Percentiles rank a stretch among this genome's conserved stretches.
Conservation (phyloP, 306 rosid species). For the Glycine tomentella region DNA sequence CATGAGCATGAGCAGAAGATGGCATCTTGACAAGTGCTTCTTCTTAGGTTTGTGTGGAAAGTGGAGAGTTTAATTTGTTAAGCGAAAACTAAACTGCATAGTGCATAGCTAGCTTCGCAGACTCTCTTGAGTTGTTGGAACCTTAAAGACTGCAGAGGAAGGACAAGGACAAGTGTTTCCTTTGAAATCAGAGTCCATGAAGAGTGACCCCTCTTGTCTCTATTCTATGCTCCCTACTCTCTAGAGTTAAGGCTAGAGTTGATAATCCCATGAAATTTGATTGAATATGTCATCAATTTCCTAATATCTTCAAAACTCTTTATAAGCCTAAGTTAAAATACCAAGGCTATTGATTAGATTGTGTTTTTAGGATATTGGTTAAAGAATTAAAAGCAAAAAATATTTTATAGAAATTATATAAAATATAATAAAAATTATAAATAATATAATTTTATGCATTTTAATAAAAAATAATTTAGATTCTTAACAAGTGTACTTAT, state of each 20-base stretch:
- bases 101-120: constrained; percentile 19
- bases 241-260: constrained; percentile 3
- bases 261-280: not conserved
- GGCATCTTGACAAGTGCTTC: constrained; percentile 55
- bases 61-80: constrained; percentile 26
- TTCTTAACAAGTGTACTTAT: too few relatives aligned
- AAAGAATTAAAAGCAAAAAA: too few relatives aligned
- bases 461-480: too few relatives aligned
- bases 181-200: constrained; percentile 32
- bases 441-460: too few relatives aligned
- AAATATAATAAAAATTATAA: too few relatives aligned
- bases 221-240: not conserved
- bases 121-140: constrained; percentile 28
- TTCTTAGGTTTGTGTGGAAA: constrained; percentile 27
- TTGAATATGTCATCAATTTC: constrained; percentile 2
- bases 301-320: too few relatives aligned
- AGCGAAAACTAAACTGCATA: not conserved
- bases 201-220: constrained; percentile 40
- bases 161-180: constrained; percentile 36
- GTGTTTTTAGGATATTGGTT: too few relatives aligned
- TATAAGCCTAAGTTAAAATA: too few relatives aligned
- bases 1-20: constrained; percentile 42
- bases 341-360: too few relatives aligned
- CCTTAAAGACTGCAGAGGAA: not conserved
- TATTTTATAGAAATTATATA: too few relatives aligned